Evolutionary conservation across 176 grass and related monocot genomes (phyloP).

Genomic region (Zoysia japonica): DNA sequence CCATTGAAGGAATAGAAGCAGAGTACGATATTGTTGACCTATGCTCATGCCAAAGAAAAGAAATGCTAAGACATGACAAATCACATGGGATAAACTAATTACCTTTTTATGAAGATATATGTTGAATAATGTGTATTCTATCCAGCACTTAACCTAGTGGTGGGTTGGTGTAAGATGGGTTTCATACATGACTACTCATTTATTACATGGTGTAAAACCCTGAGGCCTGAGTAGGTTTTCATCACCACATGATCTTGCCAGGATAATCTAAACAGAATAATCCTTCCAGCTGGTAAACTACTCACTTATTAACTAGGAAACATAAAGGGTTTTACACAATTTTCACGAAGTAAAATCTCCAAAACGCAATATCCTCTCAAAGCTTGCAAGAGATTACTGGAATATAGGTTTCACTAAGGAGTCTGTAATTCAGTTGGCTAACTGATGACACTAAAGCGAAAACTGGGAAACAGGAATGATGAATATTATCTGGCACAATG

Average conservation of each 20-base stretch:
- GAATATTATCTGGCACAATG: not conserved
- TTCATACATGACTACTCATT: no score
- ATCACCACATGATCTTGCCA: not conserved
- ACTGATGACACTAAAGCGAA: not conserved
- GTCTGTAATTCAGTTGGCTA: not conserved
- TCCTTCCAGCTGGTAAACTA: not conserved
- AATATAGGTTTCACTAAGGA: not conserved
- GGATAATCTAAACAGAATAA: not conserved
- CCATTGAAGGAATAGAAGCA: slow-evolving; percentile 42
- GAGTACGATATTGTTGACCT: slow-evolving; percentile 43
- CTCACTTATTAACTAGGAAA: not conserved
- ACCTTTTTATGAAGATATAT: slow-evolving; percentile 2
- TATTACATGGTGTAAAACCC: no score
- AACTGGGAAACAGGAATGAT: not conserved
- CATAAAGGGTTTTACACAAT: not conserved
- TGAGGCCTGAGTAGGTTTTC: not conserved
- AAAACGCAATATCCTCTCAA: not conserved
- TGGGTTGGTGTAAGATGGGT: not conserved
- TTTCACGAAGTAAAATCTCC: not conserved
- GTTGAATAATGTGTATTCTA: not conserved
- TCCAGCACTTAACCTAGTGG: not conserved
- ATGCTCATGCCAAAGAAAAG: not conserved
- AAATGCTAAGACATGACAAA: not conserved
- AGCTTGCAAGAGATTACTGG: not conserved
- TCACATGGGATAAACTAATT: not conserved